phyloP scores from a whole-genome alignment of 495 filamentous ascomycete species.

The Articulospora tetracladia region DNA sequence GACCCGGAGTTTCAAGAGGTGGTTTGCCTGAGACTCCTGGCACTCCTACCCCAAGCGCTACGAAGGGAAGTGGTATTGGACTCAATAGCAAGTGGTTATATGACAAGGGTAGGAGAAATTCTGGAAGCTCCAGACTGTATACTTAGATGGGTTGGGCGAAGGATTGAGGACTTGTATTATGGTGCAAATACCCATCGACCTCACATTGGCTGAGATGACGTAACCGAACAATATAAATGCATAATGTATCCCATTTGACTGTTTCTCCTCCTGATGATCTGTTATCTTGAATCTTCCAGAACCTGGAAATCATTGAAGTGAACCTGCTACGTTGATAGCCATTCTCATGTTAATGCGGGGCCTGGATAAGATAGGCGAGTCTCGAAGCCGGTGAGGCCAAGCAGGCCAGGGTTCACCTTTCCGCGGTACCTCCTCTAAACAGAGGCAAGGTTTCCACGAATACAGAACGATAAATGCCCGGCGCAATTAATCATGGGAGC shows the following conservation, averaged over 20 bases:
- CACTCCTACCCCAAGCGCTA: slow-evolving; percentile 61
- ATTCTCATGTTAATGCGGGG: too few relatives aligned
- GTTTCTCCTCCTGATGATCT: neutral
- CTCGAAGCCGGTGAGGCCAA: neutral
- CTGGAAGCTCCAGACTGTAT: slow-evolving; percentile 32
- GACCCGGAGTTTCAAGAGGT: slow-evolving; percentile 29
- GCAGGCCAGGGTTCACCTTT: neutral
- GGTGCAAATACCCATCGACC: slow-evolving; percentile 20
- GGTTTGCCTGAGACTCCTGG: slow-evolving; percentile 38
- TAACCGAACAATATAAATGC: neutral
- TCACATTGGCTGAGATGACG: neutral
- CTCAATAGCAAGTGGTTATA: slow-evolving; percentile 93
- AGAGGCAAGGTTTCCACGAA: neutral
- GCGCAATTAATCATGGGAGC: slow-evolving; percentile 69
- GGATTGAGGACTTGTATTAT: slow-evolving; percentile 7
- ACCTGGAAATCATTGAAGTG: too few relatives aligned
- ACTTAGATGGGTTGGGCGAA: slow-evolving; percentile 10
- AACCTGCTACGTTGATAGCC: too few relatives aligned
- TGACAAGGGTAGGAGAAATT: slow-evolving; percentile 60
- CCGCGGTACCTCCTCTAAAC: neutral
- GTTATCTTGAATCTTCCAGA: too few relatives aligned
- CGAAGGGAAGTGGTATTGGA: slow-evolving; percentile 54
- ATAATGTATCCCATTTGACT: neutral
- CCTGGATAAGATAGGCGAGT: neutral
- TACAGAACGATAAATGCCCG: slow-evolving; percentile 15